phyloP scores from a whole-genome alignment of 305 asterid species.

The Solanum hybrid region DNA sequence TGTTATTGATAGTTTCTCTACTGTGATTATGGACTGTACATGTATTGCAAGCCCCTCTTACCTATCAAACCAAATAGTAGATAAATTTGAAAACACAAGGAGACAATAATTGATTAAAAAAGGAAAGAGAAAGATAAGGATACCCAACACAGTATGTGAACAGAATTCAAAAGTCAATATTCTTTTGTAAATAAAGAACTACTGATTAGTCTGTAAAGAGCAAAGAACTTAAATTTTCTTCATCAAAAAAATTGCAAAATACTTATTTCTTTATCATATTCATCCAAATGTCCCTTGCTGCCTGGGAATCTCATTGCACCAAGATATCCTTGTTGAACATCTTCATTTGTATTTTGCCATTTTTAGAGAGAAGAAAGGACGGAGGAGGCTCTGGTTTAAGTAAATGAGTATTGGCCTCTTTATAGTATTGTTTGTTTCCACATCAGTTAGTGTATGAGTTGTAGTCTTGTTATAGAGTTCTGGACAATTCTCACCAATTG shows the following conservation, averaged over 20 bases:
- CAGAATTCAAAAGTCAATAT: neutral
- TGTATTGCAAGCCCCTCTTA: neutral
- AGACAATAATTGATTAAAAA: neutral
- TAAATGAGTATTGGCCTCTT: neutral
- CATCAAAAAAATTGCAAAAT: neutral
- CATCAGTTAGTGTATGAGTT: neutral
- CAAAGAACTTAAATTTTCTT: neutral
- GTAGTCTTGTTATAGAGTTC: neutral
- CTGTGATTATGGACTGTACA: neutral
- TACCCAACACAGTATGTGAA: neutral
- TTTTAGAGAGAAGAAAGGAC: neutral
- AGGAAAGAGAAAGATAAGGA: neutral
- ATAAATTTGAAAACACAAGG: neutral
- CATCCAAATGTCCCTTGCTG: neutral
- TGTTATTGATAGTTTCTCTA: neutral
- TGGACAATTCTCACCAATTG: neutral
- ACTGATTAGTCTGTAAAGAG: neutral
- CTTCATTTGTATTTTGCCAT: neutral
- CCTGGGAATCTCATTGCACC: neutral
- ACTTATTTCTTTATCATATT: neutral
- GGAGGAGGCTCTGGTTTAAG: neutral
- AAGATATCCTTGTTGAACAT: neutral
- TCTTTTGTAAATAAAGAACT: neutral
- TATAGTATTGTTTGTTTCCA: neutral
- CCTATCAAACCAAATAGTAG: neutral